Percentiles rank a stretch among this genome's conserved stretches.
These are phyloP conservation scores for Cardamine chenopodiifolia DNA, from an alignment of 345 rosid species.

Conservation along the genomic window DNA sequence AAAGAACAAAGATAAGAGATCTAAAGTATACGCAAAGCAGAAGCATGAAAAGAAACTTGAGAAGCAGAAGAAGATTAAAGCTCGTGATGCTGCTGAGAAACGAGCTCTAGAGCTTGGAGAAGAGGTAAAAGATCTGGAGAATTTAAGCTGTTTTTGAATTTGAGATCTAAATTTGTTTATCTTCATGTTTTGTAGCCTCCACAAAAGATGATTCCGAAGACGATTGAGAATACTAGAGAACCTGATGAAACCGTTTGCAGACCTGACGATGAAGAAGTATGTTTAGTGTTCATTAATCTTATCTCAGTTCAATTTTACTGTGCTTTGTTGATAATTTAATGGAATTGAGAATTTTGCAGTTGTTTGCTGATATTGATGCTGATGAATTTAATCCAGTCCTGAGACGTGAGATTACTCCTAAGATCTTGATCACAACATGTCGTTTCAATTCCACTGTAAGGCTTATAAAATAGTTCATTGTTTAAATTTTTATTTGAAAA, in stretches of 20 bases:
- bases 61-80: slow-evolving; percentile 79
- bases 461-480: not conserved
- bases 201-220: slow-evolving; percentile 66
- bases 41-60: slow-evolving; percentile 83
- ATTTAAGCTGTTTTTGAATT: not conserved
- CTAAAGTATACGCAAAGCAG: slow-evolving; percentile 73
- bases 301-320: not conserved
- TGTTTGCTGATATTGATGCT: slow-evolving; percentile 83
- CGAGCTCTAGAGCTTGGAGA: slow-evolving; percentile 90
- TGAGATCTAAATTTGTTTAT: not conserved
- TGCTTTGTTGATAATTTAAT: not conserved
- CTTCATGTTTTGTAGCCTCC: slow-evolving; percentile 59
- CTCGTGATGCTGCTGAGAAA: slow-evolving; percentile 78
- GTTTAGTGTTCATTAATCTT: not conserved
- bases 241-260: slow-evolving; percentile 83
- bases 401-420: slow-evolving; percentile 59
- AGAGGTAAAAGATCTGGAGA: slow-evolving; percentile 52
- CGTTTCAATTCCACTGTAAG: slow-evolving; percentile 91
- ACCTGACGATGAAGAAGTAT: slow-evolving; percentile 94
- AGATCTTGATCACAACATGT: slow-evolving; percentile 86
- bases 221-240: slow-evolving; percentile 95
- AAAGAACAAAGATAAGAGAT: slow-evolving; percentile 92
- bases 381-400: slow-evolving; percentile 80
- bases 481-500: not conserved
- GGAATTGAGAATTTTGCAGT: slow-evolving; percentile 42